Evolutionary conservation across 192 early-diverging fungal species (phyloP).

Genomic region (Glomus cerebriforme): DNA sequence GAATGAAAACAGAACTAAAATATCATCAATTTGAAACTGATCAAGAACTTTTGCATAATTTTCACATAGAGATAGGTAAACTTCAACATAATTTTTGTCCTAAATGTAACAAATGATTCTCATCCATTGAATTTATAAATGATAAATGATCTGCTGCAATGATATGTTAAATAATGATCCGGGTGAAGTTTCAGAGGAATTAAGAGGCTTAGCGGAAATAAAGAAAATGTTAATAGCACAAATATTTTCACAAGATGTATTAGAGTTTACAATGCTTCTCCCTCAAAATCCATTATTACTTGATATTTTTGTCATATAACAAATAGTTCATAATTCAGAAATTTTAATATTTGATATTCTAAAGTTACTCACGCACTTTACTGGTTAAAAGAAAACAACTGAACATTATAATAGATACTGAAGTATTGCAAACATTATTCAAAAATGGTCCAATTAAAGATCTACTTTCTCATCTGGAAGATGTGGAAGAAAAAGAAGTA

Average conservation of each 20-base stretch:
- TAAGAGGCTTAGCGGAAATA: background rate
- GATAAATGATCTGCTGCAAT: background rate
- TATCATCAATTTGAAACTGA: too few species aligned
- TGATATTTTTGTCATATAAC: background rate
- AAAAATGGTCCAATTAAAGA: background rate
- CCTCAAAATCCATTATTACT: background rate
- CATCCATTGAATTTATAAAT: background rate
- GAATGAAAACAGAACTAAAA: too few species aligned
- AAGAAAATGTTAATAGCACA: background rate
- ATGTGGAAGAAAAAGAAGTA: background rate
- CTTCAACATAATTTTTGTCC: background rate
- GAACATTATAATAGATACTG: conserved; percentile 6
- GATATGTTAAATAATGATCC: background rate
- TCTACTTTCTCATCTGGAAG: background rate
- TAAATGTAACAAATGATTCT: background rate
- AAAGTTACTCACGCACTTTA: too few species aligned
- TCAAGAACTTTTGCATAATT: too few species aligned
- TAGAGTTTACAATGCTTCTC: background rate
- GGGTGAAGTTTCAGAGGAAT: background rate
- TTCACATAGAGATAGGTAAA: too few species aligned
- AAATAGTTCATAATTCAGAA: background rate
- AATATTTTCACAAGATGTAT: background rate
- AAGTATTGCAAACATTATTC: background rate
- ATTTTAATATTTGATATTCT: too few species aligned
- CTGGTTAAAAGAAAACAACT: background rate